Percentiles rank a stretch among this genome's conserved stretches.
Evolutionary conservation across 805 yeast genomes (phyloP).

Genomic region (Candida odintsovae): DNA sequence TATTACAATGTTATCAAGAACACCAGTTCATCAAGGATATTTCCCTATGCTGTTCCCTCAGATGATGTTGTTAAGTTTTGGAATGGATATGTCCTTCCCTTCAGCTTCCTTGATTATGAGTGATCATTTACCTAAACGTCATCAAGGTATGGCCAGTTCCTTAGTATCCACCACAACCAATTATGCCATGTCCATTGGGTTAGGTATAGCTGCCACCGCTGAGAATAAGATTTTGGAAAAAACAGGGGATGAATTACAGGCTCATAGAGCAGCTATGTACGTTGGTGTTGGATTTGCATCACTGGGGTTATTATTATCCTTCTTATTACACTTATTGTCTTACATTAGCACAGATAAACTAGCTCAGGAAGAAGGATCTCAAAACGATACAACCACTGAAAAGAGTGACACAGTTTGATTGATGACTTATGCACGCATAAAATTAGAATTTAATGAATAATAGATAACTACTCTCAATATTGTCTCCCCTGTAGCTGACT

Average conservation of each 20-base stretch:
- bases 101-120: constrained; percentile 62
- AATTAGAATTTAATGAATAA: neutral
- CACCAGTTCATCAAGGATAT: constrained; percentile 55
- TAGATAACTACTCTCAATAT: no score
- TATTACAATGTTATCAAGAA: constrained; percentile 42
- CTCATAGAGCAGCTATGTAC: constrained; percentile 53
- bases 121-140: constrained; percentile 50
- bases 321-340: neutral
- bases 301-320: constrained; percentile 31
- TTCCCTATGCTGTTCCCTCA: constrained; percentile 54
- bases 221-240: constrained; percentile 36
- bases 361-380: neutral
- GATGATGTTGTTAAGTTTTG: constrained; percentile 54
- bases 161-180: constrained; percentile 64
- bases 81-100: constrained; percentile 77
- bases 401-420: neutral
- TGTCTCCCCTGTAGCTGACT: neutral
- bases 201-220: constrained; percentile 68
- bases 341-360: neutral
- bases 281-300: constrained; percentile 59
- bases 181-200: constrained; percentile 63
- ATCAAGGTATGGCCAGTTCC: constrained; percentile 79
- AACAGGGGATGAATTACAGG: constrained; percentile 27
- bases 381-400: neutral
- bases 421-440: neutral